Evolutionary conservation across 495 filamentous ascomycete species (phyloP).

Genomic region (Pyronema omphalodes): DNA sequence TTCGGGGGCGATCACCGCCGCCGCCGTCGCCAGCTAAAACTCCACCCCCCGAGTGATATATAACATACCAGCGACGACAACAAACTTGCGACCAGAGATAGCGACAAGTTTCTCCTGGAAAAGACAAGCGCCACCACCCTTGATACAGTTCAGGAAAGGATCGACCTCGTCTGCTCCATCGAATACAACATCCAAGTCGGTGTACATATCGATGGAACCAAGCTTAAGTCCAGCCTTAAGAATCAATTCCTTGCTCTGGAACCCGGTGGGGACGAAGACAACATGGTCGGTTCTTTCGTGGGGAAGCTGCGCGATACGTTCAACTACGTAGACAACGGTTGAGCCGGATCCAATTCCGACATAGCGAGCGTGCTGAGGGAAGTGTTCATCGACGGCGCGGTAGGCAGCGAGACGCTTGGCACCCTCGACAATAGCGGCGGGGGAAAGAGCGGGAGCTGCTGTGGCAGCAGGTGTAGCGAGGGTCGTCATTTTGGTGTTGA

Average conservation of each 20-base stretch:
- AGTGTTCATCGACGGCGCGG: constrained; percentile 71
- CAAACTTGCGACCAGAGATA: constrained; percentile 63
- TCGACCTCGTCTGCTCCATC: constrained; percentile 84
- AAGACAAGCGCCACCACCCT: constrained; percentile 87
- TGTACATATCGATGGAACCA: constrained; percentile 44
- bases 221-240: constrained; percentile 53
- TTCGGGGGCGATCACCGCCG: no score
- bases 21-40: no score
- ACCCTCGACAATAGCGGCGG: constrained; percentile 39
- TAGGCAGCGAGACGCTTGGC: constrained; percentile 72
- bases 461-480: not conserved
- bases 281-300: constrained; percentile 41
- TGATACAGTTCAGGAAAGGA: constrained; percentile 86
- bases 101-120: constrained; percentile 98
- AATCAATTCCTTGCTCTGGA: constrained; percentile 73
- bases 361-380: constrained; percentile 47
- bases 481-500: no score
- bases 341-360: constrained; percentile 88
- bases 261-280: constrained; percentile 78
- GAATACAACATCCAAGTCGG: constrained; percentile 20
- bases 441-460: not conserved
- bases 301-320: constrained; percentile 64
- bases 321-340: constrained; percentile 88
- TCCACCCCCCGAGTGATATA: not conserved
- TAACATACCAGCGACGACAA: constrained; percentile 68